These are phyloP conservation scores for Hypoxylon intermedium DNA, from an alignment of 495 filamentous ascomycete species.

Conservation along the genomic window DNA sequence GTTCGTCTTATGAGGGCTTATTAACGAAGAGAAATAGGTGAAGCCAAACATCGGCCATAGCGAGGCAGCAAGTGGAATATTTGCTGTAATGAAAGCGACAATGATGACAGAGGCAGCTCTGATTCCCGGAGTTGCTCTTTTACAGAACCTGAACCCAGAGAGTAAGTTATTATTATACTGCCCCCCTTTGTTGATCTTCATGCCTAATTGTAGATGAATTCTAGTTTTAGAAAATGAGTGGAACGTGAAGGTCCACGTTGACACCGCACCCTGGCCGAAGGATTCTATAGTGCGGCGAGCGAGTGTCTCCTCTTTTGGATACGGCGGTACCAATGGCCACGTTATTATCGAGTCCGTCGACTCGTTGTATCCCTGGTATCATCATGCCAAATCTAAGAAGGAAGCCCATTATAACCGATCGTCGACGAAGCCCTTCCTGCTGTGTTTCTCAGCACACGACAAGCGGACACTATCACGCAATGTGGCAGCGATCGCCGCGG, in stretches of 20 bases:
- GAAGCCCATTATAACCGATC: neutral
- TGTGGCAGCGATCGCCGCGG: conserved; percentile 36
- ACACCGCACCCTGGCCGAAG: conserved; percentile 43
- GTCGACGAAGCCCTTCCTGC: conserved; percentile 21
- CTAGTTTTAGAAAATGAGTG: conserved; percentile 52
- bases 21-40: conserved; percentile 31
- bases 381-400: conserved; percentile 1
- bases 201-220: neutral
- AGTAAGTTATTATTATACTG: conserved; percentile 32
- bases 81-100: conserved; percentile 62
- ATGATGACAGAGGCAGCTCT: conserved; percentile 61
- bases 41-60: conserved; percentile 57
- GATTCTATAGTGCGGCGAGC: conserved; percentile 33
- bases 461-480: conserved; percentile 43
- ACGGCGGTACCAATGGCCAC: conserved; percentile 59
- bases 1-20: neutral
- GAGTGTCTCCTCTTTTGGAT: conserved; percentile 55
- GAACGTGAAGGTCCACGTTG: conserved; percentile 49
- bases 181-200: neutral
- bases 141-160: conserved; percentile 60
- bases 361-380: conserved; percentile 5
- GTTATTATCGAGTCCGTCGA: conserved; percentile 48
- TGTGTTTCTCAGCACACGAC: conserved; percentile 45
- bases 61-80: conserved; percentile 52
- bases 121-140: conserved; percentile 54